phyloP scores from a whole-genome alignment of 768 basidiomycete genomes.

The Leccinellum rugosiceps region DNA sequence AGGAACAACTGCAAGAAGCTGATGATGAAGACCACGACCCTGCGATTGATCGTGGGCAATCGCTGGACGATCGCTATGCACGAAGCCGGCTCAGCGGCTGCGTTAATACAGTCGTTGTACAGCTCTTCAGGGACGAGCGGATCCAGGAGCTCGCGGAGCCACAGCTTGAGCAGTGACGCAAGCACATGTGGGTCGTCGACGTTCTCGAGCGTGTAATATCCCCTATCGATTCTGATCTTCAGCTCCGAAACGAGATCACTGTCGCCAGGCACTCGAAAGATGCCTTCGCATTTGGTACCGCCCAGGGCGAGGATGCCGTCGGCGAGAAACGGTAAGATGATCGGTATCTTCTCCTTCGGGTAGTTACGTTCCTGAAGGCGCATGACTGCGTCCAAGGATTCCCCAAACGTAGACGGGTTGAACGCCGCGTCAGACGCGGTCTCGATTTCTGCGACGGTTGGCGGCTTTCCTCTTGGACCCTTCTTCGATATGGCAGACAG shows the following conservation, averaged over 20 bases:
- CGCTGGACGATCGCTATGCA: conserved; percentile 73
- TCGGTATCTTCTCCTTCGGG: conserved; percentile 80
- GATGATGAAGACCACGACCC: conserved; percentile 83
- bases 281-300: conserved; percentile 82
- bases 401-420: conserved; percentile 91
- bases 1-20: conserved; percentile 91
- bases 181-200: conserved; percentile 90
- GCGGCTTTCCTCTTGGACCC: conserved; percentile 83
- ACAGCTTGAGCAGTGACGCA: conserved; percentile 87
- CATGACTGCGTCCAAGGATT: conserved; percentile 81
- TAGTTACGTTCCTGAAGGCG: conserved; percentile 84
- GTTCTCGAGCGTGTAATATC: conserved; percentile 85
- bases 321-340: conserved; percentile 90
- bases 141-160: conserved; percentile 88
- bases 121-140: conserved; percentile 89
- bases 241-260: conserved; percentile 83
- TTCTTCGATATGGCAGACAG: conserved; percentile 72
- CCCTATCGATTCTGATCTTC: conserved; percentile 86
- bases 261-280: conserved; percentile 92
- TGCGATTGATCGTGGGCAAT: conserved; percentile 81
- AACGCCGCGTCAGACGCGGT: conserved; percentile 94
- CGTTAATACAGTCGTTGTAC: conserved; percentile 86
- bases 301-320: conserved; percentile 89
- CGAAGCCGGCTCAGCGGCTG: conserved; percentile 60
- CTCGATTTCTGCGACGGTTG: conserved; percentile 83